Evolutionary conservation across 371 early-diverging fungal species (phyloP), one percentile per base, ranked within the genome.

Genomic region (Modicella reniformis): DNA sequence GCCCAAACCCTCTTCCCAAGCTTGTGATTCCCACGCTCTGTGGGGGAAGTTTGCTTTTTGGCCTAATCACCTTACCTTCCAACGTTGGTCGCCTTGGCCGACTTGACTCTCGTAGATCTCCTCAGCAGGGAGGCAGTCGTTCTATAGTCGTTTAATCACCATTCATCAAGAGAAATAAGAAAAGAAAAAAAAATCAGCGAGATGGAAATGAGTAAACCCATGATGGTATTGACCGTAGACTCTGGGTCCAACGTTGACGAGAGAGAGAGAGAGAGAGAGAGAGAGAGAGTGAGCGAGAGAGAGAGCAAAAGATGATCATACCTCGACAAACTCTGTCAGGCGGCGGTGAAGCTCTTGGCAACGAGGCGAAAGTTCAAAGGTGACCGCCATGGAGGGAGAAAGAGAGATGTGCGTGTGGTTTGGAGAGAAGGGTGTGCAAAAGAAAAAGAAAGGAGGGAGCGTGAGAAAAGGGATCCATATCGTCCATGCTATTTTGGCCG

Each of bases 41-140:
- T n/a, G n/a, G n/a, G n/a, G n/a, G n/a, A n/a, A n/a, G n/a, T n/a
- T n/a, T n/a, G n/a, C n/a, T n/a, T n/a, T n/a, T n/a, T n/a, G n/a
- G n/a, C n/a, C n/a, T n/a, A n/a, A n/a, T n/a, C n/a, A 34, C n/a
- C 6, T 73, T 77, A 94, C 92, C 85, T 89, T 90, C 93, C 92
- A 95, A 52, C 95, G 89, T 55, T 91, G 79, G 23, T 88, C 92
- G 25, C 92, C 91, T 59, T 82, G 72, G 23, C 92, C 92, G 70
- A 95, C 83, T 80, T 94, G 95, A 49, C 83, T 65, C 58, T 87
- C 86, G 76, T 84, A 95, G 21, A 88, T 68, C 59, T 84, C 76
- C 80, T 97, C 97, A 52, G 95, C 95, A 25, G 98, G 98, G 83
- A 98, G 91, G 82, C 98, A 97, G 60, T 96, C 98, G 75, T 93